Percentiles rank a stretch among this genome's conserved stretches.
Evolutionary conservation across 2,329 filamentous ascomycete species (phyloP).

Genomic region (Aspergillus costaricaensis): DNA sequence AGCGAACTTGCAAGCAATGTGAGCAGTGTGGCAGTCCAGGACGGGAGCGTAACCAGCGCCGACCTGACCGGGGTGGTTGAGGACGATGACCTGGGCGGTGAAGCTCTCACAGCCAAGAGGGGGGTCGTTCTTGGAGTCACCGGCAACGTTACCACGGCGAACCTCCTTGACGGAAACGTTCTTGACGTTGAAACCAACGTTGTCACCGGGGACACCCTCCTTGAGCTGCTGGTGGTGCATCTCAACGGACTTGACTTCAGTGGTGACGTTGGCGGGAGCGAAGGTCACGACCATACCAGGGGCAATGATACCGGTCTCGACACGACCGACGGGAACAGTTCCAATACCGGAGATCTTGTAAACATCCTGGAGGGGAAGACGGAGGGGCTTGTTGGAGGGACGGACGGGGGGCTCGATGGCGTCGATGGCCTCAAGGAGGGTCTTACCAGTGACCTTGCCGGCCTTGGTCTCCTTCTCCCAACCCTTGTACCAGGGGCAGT

Average conservation of each 20-base stretch:
- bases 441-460: constrained; percentile 87
- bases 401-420: constrained; percentile 88
- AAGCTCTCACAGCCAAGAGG: constrained; percentile 86
- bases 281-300: constrained; percentile 86
- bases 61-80: constrained; percentile 99
- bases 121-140: constrained; percentile 99
- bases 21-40: constrained; percentile 99
- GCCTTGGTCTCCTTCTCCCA: constrained; percentile 98
- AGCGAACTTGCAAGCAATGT: constrained; percentile 99
- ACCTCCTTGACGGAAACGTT: constrained; percentile 99
- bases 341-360: constrained; percentile 99
- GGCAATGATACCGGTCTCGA: constrained; percentile 98
- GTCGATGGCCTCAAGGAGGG: constrained; percentile 98
- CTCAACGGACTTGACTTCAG: constrained; percentile 99
- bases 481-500: constrained; percentile 99
- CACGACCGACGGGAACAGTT: constrained; percentile 99
- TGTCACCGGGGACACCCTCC: constrained; percentile 97
- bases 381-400: constrained; percentile 98
- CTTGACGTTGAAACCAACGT: constrained; percentile 99
- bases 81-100: constrained; percentile 99
- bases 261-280: constrained; percentile 97
- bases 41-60: constrained; percentile 99
- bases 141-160: constrained; percentile 98
- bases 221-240: constrained; percentile 99
- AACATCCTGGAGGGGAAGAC: constrained; percentile 99